Percentiles rank a stretch among this genome's conserved stretches.
phyloP scores from a whole-genome alignment of 495 filamentous ascomycete species.

The Thozetella sp. region DNA sequence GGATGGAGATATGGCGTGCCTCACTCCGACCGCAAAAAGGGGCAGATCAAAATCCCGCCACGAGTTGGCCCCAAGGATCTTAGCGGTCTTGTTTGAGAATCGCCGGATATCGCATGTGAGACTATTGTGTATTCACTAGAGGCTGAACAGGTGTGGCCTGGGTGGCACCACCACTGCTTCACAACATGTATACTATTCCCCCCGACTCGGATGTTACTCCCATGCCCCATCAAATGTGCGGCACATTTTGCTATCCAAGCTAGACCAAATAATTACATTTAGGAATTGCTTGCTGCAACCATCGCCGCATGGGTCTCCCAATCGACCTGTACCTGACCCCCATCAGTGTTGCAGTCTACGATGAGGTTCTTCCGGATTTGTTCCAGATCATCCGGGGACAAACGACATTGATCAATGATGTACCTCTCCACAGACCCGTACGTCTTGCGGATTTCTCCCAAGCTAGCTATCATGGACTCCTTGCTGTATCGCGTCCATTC shows the following conservation, averaged over 20 bases:
- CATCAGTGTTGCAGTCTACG: constrained; percentile 25
- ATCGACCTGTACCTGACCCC: constrained; percentile 22
- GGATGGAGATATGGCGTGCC: constrained; percentile 63
- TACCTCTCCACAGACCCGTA: constrained; percentile 62
- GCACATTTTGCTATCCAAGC: no score
- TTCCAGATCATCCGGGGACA: constrained; percentile 51
- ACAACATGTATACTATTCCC: no score
- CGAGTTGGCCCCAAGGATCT: constrained; percentile 26
- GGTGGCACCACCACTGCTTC: no score
- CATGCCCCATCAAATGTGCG: no score
- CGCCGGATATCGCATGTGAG: neutral
- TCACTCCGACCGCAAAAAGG: constrained; percentile 46
- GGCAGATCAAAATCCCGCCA: constrained; percentile 47
- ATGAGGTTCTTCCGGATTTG: constrained; percentile 49
- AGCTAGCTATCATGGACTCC: constrained; percentile 54
- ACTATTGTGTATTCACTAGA: no score
- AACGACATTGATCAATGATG: constrained; percentile 48
- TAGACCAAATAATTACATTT: neutral
- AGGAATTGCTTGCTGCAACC: constrained; percentile 1
- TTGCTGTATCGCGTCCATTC: constrained; percentile 29
- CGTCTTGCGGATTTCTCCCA: constrained; percentile 49
- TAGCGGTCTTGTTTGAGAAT: neutral
- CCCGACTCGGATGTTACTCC: no score
- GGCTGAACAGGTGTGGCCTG: no score
- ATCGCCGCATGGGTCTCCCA: constrained; percentile 27